Conservation (phyloP, 2,329 filamentous ascomycete species). For the Raffaelea ambrosiae region DNA sequence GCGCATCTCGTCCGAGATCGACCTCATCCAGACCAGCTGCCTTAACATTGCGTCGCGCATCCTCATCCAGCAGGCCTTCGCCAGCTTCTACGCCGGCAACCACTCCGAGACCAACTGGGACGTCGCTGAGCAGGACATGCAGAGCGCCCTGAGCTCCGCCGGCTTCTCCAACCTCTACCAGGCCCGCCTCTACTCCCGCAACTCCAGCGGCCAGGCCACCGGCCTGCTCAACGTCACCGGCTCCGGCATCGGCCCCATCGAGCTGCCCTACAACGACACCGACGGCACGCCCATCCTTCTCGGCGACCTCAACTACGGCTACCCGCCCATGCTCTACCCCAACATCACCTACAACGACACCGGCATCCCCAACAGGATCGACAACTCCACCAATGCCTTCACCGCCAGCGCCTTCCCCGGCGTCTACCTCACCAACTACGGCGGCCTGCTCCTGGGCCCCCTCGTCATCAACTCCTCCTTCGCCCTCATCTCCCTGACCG, state of each 20-base stretch:
- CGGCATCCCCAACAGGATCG: conserved; percentile 28
- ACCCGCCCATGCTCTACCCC: conserved; percentile 65
- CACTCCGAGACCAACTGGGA: conserved; percentile 51
- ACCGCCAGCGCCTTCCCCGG: conserved; percentile 41
- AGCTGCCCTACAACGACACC: conserved; percentile 51
- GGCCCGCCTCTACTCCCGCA: conserved; percentile 62
- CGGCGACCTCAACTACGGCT: conserved; percentile 56
- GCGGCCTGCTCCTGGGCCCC: conserved; percentile 67
- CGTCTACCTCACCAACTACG: conserved; percentile 39
- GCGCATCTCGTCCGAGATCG: conserved; percentile 68
- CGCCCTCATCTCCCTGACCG: conserved; percentile 70
- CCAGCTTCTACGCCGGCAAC: conserved; percentile 47
- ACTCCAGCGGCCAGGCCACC: conserved; percentile 45
- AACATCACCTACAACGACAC: conserved; percentile 60
- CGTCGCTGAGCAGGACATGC: conserved; percentile 53
- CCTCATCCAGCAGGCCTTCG: conserved; percentile 46
- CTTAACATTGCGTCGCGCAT: conserved; percentile 61
- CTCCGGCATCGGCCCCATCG: conserved; percentile 36
- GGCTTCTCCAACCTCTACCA: conserved; percentile 56
- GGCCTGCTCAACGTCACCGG: conserved; percentile 60
- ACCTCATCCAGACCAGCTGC: conserved; percentile 69
- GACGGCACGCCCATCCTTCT: conserved; percentile 53
- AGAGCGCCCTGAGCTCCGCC: conserved; percentile 58
- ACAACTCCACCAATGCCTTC: conserved; percentile 31
- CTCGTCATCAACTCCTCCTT: conserved; percentile 63